These are phyloP conservation scores for Luzula sylvatica DNA, from an alignment of 176 grass and related monocot genomes.

Conservation along the genomic window DNA sequence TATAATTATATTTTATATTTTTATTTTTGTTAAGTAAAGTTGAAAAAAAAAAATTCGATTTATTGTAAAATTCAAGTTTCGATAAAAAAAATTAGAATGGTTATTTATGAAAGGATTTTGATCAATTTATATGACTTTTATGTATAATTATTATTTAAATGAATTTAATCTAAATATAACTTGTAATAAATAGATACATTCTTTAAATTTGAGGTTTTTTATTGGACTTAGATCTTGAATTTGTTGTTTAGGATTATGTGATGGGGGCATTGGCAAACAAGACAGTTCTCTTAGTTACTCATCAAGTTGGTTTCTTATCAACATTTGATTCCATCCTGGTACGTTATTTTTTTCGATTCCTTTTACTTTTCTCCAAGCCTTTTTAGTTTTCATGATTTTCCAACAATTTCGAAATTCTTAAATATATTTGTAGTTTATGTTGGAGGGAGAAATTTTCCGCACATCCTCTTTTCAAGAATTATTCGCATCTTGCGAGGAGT, in stretches of 20 bases:
- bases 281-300: constrained; percentile 74
- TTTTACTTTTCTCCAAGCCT: no score
- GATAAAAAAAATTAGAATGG: no score
- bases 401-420: background rate
- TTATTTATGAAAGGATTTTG: no score
- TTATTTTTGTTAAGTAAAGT: no score
- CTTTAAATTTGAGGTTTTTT: background rate
- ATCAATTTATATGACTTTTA: no score
- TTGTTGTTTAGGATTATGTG: constrained; percentile 72
- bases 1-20: no score
- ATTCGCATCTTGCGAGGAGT: constrained; percentile 53
- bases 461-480: constrained; percentile 50
- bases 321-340: constrained; percentile 75
- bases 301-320: constrained; percentile 89
- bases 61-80: no score
- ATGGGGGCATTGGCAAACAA: constrained; percentile 70
- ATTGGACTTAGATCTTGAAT: no score
- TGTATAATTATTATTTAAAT: no score
- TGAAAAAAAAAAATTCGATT: no score
- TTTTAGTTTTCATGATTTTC: background rate
- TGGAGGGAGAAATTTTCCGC: constrained; percentile 49
- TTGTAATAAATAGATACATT: background rate
- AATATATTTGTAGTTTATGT: constrained; percentile 93
- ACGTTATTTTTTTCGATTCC: no score
- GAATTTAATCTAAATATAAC: no score